phyloP scores from a whole-genome alignment of 1,284 basidiomycete genomes.

The Phellinidium pouzarii region DNA sequence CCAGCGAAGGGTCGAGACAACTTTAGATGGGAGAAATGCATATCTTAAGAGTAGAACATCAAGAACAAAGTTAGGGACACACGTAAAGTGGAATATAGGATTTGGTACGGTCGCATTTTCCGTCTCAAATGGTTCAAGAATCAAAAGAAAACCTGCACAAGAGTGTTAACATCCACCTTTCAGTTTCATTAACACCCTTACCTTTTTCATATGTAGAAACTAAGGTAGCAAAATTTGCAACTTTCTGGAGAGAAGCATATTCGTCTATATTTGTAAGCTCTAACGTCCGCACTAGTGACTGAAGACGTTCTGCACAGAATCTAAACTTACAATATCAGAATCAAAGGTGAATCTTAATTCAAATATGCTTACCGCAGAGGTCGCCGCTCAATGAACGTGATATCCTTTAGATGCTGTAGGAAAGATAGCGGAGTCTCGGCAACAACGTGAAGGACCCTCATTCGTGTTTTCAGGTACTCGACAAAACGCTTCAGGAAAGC shows the following conservation, averaged over 20 bases:
- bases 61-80: conserved; percentile 28
- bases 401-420: conserved; percentile 96
- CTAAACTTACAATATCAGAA: conserved; percentile 35
- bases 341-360: conserved; percentile 13
- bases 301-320: conserved; percentile 94
- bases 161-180: background rate
- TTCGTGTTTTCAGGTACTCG: conserved; percentile 98
- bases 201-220: conserved; percentile 99
- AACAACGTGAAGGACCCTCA: conserved; percentile 98
- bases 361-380: conserved; percentile 67
- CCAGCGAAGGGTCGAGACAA: conserved; percentile 95
- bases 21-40: conserved; percentile 38
- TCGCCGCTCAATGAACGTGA: conserved; percentile 95
- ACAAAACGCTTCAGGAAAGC: conserved; percentile 98
- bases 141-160: conserved; percentile 82
- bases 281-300: conserved; percentile 89
- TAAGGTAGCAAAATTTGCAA: conserved; percentile 93
- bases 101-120: conserved; percentile 99
- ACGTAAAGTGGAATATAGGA: conserved; percentile 98
- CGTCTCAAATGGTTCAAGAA: conserved; percentile 97
- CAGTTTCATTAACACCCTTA: conserved; percentile 26
- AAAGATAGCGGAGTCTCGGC: conserved; percentile 99
- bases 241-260: conserved; percentile 87
- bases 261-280: conserved; percentile 91
- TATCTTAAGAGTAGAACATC: background rate